Evolutionary conservation across 768 basidiomycete genomes (phyloP).

Genomic region (Trametes cinnabarina): DNA sequence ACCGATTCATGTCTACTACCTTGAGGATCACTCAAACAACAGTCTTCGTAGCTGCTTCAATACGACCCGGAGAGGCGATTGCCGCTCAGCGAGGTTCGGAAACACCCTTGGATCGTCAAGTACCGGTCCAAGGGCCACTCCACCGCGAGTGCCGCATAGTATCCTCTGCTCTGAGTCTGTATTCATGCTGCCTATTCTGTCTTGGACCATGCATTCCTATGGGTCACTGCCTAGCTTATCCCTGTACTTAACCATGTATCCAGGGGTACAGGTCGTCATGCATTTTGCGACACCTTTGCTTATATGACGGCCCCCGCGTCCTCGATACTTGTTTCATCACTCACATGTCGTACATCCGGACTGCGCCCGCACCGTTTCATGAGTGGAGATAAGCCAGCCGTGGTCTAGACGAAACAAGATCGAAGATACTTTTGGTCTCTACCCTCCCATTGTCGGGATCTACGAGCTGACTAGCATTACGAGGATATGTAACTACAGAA

Average conservation of each 20-base stretch:
- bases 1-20: background rate
- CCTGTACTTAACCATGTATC: conserved; percentile 3
- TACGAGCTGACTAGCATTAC: conserved; percentile 20
- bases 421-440: conserved; percentile 23
- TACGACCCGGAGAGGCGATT: conserved; percentile 78
- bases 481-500: conserved; percentile 16
- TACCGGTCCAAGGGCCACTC: conserved; percentile 51
- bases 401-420: conserved; percentile 7
- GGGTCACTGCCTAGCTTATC: background rate
- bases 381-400: conserved; percentile 3
- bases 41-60: conserved; percentile 64
- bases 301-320: background rate
- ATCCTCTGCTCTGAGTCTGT: background rate
- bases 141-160: conserved; percentile 8
- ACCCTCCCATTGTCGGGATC: conserved; percentile 11
- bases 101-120: conserved; percentile 85
- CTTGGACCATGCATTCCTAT: conserved; percentile 10
- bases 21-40: background rate
- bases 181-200: background rate
- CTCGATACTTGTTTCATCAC: no score
- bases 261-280: background rate
- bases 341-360: no score
- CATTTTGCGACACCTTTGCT: conserved; percentile 13
- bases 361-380: no score
- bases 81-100: conserved; percentile 67